Base-by-base conservation (phyloP, 2,329 filamentous ascomycete genomes). In the Exophiala oligosperma region DNA sequence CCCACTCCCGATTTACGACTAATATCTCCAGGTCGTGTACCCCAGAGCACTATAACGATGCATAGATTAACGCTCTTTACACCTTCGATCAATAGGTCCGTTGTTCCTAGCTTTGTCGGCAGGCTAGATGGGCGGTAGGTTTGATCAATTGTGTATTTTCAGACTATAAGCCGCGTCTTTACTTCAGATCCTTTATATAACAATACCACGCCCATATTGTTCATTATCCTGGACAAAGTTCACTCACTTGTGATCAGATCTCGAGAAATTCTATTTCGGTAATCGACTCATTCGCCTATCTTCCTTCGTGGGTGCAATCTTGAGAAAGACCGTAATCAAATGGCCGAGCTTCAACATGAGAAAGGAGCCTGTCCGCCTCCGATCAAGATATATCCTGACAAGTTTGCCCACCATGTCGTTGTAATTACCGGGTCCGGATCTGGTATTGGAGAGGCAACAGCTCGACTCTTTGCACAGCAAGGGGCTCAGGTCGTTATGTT, bases 371-470 rank as follows among this genome's bases (percentile, higher is more conserved):
- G 35, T 37, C 7, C 35, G 14, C 35, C 35, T 37, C 35, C 35
- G 24, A 50, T 50, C 32, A 26, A 24, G 28, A 21, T 50, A 21
- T n/a, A 50, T 21, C 48, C 48, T 9, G n/a, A 37, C 8, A 32
- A 37, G 17, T 50, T 50, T 12, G 17, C 21, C 8, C n/a, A 29
- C 26, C 41, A 78, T 65, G 74, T 81, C 52, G 74, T 81, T 54
- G 76, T 77, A 54, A 66, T 83, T 29, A 81, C 79, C 3, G 80
- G 80, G 21, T 74, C 76, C 23, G 76, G 76, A 1, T 73, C 73
- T 5, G 81, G 81, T 17, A 83, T 83, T 49, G 80, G 80, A 21
- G 73, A 79, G 11, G 75, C 74, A 9, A 78, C 78, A 6, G 76
- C 79, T 9, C 70, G 73, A 21, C 71, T 78, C 14, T 73, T 82